Percentiles rank a stretch among this genome's conserved stretches.
Evolutionary conservation across 805 yeast genomes (phyloP).

Genomic region (Yarrowia sp.): DNA sequence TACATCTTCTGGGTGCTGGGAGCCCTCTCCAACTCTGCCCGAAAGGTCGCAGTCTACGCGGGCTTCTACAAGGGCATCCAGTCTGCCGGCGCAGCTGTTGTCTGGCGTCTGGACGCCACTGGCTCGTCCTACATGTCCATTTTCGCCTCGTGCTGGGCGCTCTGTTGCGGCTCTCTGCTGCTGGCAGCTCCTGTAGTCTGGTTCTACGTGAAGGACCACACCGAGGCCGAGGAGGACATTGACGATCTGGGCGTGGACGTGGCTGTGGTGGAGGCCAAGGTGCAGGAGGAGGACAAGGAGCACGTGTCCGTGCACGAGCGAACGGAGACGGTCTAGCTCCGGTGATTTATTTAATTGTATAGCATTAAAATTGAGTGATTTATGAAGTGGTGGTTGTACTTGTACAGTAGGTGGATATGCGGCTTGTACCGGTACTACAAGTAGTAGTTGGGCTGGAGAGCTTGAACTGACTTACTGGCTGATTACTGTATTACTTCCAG

Average conservation of each 20-base stretch:
- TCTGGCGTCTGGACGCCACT: conserved; percentile 56
- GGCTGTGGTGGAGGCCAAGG: background rate
- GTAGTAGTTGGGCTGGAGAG: no score
- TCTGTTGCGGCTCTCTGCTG: conserved; percentile 48
- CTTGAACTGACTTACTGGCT: no score
- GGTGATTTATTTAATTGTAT: conserved; percentile 1
- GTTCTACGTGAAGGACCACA: conserved; percentile 47
- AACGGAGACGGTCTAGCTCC: background rate
- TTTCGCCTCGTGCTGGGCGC: conserved; percentile 54
- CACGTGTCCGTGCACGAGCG: background rate
- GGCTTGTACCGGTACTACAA: no score
- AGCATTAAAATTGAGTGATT: conserved; percentile 1
- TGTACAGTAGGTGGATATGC: no score
- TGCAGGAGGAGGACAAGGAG: background rate
- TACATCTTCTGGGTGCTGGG: conserved; percentile 60
- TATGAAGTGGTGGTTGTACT: no score
- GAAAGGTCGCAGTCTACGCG: conserved; percentile 55
- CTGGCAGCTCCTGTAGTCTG: conserved; percentile 50
- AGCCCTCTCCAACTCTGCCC: conserved; percentile 55
- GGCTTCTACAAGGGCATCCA: conserved; percentile 65
- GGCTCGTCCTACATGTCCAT: conserved; percentile 42
- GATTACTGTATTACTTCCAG: no score
- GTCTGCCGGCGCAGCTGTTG: conserved; percentile 61
- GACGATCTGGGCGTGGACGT: conserved; percentile 7
- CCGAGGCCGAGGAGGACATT: conserved; percentile 37